phyloP scores from a whole-genome alignment of 2,329 filamentous ascomycete genomes.

The Stachybotrys echinatus region DNA sequence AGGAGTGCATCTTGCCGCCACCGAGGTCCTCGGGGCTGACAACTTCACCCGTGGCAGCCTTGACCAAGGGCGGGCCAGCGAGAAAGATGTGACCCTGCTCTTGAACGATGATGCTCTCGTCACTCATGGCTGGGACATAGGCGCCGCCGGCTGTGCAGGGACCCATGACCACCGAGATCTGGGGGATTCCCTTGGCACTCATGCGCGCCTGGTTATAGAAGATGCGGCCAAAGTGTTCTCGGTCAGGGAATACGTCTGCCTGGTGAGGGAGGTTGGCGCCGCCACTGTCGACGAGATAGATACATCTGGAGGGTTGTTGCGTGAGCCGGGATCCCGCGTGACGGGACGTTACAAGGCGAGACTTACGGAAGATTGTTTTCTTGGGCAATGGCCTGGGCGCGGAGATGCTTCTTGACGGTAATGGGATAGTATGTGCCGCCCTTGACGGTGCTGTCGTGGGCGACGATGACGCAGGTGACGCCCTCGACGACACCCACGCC shows the following conservation, averaged over 20 bases:
- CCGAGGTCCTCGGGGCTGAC: constrained; percentile 89
- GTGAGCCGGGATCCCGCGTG: background rate
- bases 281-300: constrained; percentile 94
- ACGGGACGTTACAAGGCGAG: background rate
- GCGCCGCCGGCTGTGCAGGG: constrained; percentile 93
- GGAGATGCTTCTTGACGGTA: constrained; percentile 94
- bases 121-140: constrained; percentile 95
- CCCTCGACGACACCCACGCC: constrained; percentile 88
- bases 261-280: constrained; percentile 94
- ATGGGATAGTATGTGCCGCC: constrained; percentile 96
- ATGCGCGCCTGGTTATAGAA: constrained; percentile 98
- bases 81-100: constrained; percentile 98
- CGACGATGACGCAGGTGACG: constrained; percentile 87
- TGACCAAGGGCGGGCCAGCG: constrained; percentile 88
- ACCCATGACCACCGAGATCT: constrained; percentile 94
- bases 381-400: constrained; percentile 83
- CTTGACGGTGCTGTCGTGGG: constrained; percentile 96
- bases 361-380: constrained; percentile 72
- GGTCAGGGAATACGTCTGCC: constrained; percentile 91
- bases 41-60: constrained; percentile 90
- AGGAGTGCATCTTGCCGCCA: constrained; percentile 83
- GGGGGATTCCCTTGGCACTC: constrained; percentile 82
- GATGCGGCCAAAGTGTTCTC: constrained; percentile 92
- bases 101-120: constrained; percentile 94
- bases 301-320: constrained; percentile 51